phyloP scores from a whole-genome alignment of 257 asterid genomes.

The Plantago elongata region DNA sequence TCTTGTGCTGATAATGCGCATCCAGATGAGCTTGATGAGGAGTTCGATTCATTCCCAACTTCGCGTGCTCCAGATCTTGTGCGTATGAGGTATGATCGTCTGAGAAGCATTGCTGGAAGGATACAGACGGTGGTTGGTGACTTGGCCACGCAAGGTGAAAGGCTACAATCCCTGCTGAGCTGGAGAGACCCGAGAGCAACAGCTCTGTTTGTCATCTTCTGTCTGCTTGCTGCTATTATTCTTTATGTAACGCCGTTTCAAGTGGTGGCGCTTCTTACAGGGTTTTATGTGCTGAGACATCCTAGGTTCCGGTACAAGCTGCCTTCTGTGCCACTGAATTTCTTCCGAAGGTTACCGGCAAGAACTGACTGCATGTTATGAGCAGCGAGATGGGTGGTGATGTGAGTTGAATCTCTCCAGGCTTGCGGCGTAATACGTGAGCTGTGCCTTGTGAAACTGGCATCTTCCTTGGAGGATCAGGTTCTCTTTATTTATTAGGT shows the following conservation, averaged over 20 bases:
- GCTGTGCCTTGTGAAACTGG: not conserved
- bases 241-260: constrained; percentile 66
- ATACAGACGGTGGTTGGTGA: constrained; percentile 44
- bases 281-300: constrained; percentile 58
- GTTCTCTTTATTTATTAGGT: not conserved
- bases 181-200: constrained; percentile 51
- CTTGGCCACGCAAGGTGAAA: constrained; percentile 42
- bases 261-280: constrained; percentile 52
- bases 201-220: constrained; percentile 22
- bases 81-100: constrained; percentile 50
- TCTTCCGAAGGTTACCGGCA: constrained; percentile 71
- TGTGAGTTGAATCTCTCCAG: constrained; percentile 7
- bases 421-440: not conserved
- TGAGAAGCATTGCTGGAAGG: constrained; percentile 39
- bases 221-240: constrained; percentile 39
- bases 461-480: no score
- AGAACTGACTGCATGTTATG: constrained; percentile 61
- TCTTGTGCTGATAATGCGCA: constrained; percentile 63
- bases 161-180: constrained; percentile 29
- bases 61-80: constrained; percentile 26
- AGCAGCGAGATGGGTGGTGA: constrained; percentile 12
- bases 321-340: constrained; percentile 61
- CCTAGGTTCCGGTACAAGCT: constrained; percentile 64
- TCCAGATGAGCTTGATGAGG: constrained; percentile 62
- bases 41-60: constrained; percentile 65